Conservation (phyloP, 75 land plant genomes). For the Selaginella tamariscina region DNA sequence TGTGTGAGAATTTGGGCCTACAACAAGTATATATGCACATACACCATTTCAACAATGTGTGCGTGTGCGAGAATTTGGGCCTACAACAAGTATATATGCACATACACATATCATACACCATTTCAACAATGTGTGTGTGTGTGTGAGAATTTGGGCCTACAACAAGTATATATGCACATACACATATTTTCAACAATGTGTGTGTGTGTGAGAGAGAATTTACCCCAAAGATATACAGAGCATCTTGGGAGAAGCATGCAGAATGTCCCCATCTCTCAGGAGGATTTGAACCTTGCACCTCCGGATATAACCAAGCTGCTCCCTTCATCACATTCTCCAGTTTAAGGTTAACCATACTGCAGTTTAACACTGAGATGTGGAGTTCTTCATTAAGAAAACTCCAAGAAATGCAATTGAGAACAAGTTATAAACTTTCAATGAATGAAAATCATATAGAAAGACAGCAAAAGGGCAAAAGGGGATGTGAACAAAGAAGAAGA, state of each 20-base stretch:
- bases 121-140: too few relatives aligned
- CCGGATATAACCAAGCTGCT: conserved; percentile 5
- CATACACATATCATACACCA: too few relatives aligned
- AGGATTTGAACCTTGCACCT: conserved; percentile 5
- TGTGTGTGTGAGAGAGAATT: background rate
- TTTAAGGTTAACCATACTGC: background rate
- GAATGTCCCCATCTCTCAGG: conserved; percentile 14
- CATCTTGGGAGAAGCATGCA: background rate
- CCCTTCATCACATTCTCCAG: background rate
- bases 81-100: too few relatives aligned
- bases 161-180: too few relatives aligned
- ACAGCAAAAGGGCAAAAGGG: background rate
- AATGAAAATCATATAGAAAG: background rate
- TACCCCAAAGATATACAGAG: conserved; percentile 8
- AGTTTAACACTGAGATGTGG: background rate
- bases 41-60: too few relatives aligned
- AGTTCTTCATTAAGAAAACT: background rate
- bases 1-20: too few relatives aligned
- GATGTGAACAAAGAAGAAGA: background rate
- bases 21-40: too few relatives aligned
- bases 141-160: too few relatives aligned
- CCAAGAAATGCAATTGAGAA: background rate
- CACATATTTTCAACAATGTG: too few relatives aligned
- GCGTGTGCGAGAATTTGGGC: too few relatives aligned
- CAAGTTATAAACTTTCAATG: background rate